Conservation (phyloP, 2,329 filamentous ascomycete species). For the Orbilia ellipsospora region DNA sequence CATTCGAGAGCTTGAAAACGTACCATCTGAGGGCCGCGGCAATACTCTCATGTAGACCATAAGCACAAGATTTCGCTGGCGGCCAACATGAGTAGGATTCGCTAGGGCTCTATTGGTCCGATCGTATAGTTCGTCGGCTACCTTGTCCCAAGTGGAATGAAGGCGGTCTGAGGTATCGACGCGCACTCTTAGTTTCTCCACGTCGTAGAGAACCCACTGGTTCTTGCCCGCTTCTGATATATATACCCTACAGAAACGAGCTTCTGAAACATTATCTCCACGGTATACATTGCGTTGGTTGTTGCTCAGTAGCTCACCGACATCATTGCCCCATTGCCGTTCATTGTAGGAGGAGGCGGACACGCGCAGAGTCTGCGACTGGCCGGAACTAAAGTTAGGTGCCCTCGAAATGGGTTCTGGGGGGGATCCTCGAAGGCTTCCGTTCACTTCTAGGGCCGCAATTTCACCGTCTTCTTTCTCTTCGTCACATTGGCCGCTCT, state of each 20-base stretch:
- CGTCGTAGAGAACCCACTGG: slow-evolving; percentile 4
- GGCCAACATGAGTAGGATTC: neutral
- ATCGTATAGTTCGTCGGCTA: slow-evolving; percentile 30
- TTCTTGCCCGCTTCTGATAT: slow-evolving; percentile 24
- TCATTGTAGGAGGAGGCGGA: neutral
- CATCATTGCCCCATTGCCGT: neutral
- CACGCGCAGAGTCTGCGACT: too few relatives aligned
- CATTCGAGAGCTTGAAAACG: neutral
- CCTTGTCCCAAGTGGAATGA: slow-evolving; percentile 13
- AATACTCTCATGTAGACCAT: slow-evolving; percentile 44
- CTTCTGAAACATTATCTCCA: neutral
- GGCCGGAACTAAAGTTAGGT: too few relatives aligned
- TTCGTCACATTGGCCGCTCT: neutral
- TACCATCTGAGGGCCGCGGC: slow-evolving; percentile 10
- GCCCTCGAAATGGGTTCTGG: too few relatives aligned
- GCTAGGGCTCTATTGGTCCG: neutral
- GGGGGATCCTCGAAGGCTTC: too few relatives aligned
- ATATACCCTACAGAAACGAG: slow-evolving; percentile 21
- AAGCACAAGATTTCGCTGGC: slow-evolving; percentile 9
- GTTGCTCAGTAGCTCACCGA: neutral
- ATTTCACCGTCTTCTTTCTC: slow-evolving; percentile 21
- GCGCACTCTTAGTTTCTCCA: slow-evolving; percentile 21
- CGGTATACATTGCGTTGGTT: too few relatives aligned
- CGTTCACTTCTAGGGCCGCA: too few relatives aligned
- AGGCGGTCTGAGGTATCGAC: slow-evolving; percentile 10